Percentiles rank a stretch among this genome's conserved stretches.
Evolutionary conservation across 352 stramenopile genomes (phyloP).

Genomic region (Phytophthora parvispora): DNA sequence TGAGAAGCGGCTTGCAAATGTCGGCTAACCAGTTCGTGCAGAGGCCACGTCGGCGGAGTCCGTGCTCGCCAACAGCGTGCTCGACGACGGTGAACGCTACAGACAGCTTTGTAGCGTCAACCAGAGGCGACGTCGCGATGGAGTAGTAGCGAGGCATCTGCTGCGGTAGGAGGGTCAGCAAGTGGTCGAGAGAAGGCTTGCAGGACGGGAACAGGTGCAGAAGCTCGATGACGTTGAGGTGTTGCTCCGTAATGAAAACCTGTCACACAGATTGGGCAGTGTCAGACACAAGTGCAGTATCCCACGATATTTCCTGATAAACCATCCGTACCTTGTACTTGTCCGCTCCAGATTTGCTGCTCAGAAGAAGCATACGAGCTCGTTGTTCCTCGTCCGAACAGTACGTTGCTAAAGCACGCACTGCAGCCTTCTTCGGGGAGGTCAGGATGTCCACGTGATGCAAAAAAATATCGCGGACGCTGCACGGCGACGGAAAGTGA

Average conservation of each 20-base stretch:
- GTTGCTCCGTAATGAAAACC: conserved; percentile 89
- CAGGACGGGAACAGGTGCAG: conserved; percentile 95
- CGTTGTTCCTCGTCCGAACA: conserved; percentile 74
- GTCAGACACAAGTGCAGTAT: conserved; percentile 6
- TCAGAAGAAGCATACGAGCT: conserved; percentile 69
- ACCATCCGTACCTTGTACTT: conserved; percentile 73
- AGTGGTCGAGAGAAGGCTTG: conserved; percentile 84
- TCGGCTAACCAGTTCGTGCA: conserved; percentile 76
- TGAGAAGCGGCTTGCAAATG: conserved; percentile 57
- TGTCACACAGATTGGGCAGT: conserved; percentile 30
- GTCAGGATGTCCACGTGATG: conserved; percentile 88
- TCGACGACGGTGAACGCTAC: conserved; percentile 95
- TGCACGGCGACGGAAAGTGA: conserved; percentile 65
- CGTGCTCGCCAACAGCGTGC: conserved; percentile 62
- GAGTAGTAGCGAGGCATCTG: conserved; percentile 97
- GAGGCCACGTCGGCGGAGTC: conserved; percentile 56
- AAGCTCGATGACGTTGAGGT: conserved; percentile 92
- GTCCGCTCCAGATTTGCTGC: conserved; percentile 71
- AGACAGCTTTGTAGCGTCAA: conserved; percentile 64
- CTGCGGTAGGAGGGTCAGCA: conserved; percentile 89
- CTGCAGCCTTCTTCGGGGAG: conserved; percentile 78
- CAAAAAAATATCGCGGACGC: conserved; percentile 80
- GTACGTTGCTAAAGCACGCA: conserved; percentile 74
- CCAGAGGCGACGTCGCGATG: conserved; percentile 94
- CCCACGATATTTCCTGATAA: neutral